These are phyloP conservation scores for Cytospora mali DNA, from an alignment of 2,329 filamentous ascomycete species.

Conservation along the genomic window DNA sequence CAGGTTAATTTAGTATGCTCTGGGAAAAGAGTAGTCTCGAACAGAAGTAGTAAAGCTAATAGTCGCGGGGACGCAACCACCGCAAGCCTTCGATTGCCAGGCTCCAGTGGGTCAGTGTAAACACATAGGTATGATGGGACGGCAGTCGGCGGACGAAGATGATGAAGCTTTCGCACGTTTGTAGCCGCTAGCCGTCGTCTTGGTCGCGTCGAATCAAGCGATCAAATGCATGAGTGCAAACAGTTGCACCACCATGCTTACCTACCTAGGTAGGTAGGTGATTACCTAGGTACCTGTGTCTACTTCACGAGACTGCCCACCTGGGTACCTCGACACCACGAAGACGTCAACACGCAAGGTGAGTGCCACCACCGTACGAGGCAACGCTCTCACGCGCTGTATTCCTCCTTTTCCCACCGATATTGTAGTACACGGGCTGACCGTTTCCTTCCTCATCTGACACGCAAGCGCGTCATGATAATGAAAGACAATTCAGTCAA, in stretches of 20 bases:
- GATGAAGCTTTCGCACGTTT: background rate
- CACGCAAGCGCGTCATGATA: conserved; percentile 46
- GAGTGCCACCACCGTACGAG: background rate
- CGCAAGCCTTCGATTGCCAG: background rate
- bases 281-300: too few species aligned
- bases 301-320: too few species aligned
- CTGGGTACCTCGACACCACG: too few species aligned
- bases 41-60: background rate
- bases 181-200: background rate
- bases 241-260: too few species aligned
- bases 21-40: background rate
- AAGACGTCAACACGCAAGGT: background rate
- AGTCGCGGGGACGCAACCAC: background rate
- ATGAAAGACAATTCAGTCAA: conserved; percentile 53
- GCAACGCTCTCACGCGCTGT: too few species aligned
- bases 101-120: background rate
- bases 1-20: background rate
- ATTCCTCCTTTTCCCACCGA: background rate
- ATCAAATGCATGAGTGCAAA: too few species aligned
- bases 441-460: conserved; percentile 53
- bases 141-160: background rate
- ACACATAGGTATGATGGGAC: background rate
- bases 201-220: background rate
- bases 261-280: too few species aligned
- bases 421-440: background rate